Evolutionary conservation across 2,329 filamentous ascomycete genomes (phyloP), one percentile per base, ranked within the genome.

Genomic region (Colletotrichum aenigma): DNA sequence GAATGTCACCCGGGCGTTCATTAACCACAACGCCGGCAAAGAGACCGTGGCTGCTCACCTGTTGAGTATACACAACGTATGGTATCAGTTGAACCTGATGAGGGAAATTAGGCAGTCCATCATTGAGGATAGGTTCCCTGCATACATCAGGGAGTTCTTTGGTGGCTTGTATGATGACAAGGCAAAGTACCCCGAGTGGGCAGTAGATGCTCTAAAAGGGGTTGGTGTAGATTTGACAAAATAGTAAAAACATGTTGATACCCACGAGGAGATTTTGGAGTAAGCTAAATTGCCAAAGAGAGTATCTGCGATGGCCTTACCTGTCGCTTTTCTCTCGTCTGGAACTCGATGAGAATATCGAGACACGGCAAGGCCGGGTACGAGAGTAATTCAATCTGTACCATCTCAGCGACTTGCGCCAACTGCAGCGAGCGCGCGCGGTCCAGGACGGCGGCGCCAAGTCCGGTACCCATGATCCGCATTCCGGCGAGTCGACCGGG

Each of bases 51-150:
- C 96, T 9, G 97, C 97, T 18, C 89, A 92, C 82, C 87, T 95
- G 28, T 87, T 99, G 70, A 98, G 95, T 1, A 95, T 98, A 82
- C 97, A 99, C 84, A 99, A 99, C 82, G 95, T 99, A 30, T 95
- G 96, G 87, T 98, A 98, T 82, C 92, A 98, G 83, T 88, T 99
- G 70, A 90, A 94, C 76, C 87, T 99, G 79, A 98, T 98, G 96
- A 88, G 89, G 24, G 87, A 91, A 76, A 91, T 92, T 15, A 90
- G 96, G 75, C 88, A 94, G 77, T 93, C 97, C 18, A 95, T 98
- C 77, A 86, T 98, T 9, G 93, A 93, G 76, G 96, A 98, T 82
- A 86, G 88, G 67, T 98, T 94, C 83, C 96, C 97, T 3, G 90
- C 88, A 3, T 98, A 97, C 80, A 83, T 98, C 76, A 92, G 87